Base-by-base conservation (phyloP, 345 rosid species). In the Aegle marmelos region DNA sequence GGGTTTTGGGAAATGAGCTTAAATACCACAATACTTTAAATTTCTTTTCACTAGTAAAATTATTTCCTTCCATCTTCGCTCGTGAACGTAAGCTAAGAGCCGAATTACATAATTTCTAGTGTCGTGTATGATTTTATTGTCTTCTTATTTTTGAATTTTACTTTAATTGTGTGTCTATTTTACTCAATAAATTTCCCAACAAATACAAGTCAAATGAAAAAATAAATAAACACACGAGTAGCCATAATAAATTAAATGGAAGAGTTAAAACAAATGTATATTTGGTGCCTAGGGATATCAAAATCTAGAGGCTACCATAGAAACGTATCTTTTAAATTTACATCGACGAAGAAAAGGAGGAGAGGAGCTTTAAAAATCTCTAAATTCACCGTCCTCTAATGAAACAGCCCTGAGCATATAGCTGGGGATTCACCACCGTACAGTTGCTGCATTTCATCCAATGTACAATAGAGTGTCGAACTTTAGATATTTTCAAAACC, bases 131-230 rank as follows among this genome's bases (percentile, higher is more conserved):
- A n/a, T n/a, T n/a, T n/a, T n/a, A n/a, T n/a, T n/a, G n/a, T n/a
- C n/a, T n/a, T n/a, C n/a, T n/a, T n/a, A n/a, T n/a, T n/a, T n/a
- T n/a, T n/a, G n/a, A n/a, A n/a, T n/a, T n/a, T n/a, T n/a, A n/a
- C n/a, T n/a, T n/a, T n/a, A n/a, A n/a, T n/a, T n/a, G n/a, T n/a
- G n/a, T n/a, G n/a, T n/a, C n/a, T n/a, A n/a, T n/a, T n/a, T n/a
- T n/a, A n/a, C n/a, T n/a, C n/a, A n/a, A n/a, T n/a, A n/a, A n/a
- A n/a, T n/a, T n/a, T n/a, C n/a, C n/a, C n/a, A n/a, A n/a, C n/a
- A n/a, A n/a, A n/a, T 31, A 77, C 30, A 37, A 74, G 80, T 76
- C 60, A 67, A 68, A 61, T n/a, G n/a, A 76, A 27, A 17, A 16
- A 56, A 36, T 45, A 62, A 9, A 41, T 0, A 41, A 10, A 41